phyloP scores from a whole-genome alignment of 345 rosid species.

The Adansonia digitata region DNA sequence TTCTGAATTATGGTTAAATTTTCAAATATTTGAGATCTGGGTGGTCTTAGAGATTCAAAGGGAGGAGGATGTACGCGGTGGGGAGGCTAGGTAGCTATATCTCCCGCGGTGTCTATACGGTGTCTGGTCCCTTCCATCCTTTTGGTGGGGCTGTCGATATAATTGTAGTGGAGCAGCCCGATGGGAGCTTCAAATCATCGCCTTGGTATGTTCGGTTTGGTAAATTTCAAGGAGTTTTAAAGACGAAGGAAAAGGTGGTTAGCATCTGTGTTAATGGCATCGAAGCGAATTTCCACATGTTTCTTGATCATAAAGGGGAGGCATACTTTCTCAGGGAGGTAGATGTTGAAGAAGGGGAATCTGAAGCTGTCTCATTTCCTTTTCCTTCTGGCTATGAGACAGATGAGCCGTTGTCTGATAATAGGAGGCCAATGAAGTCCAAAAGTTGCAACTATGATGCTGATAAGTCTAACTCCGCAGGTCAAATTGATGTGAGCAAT shows the following conservation, averaged over 20 bases:
- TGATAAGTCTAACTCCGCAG: constrained; percentile 16
- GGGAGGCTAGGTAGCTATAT: constrained; percentile 85
- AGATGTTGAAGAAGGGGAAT: constrained; percentile 47
- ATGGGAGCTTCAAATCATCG: constrained; percentile 87
- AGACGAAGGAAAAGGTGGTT: constrained; percentile 60
- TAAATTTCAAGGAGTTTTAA: constrained; percentile 94
- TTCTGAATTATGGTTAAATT: constrained; percentile 16
- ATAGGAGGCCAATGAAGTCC: constrained; percentile 42
- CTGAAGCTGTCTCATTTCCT: constrained; percentile 39
- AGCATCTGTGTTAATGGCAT: constrained; percentile 60
- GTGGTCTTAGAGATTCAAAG: constrained; percentile 16
- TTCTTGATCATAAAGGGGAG: constrained; percentile 81
- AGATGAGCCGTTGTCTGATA: constrained; percentile 28
- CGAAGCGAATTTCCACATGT: constrained; percentile 70
- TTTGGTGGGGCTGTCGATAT: constrained; percentile 99
- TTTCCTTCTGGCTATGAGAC: constrained; percentile 57
- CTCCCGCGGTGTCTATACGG: constrained; percentile 74
- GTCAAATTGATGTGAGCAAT: constrained; percentile 24
- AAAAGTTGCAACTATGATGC: constrained; percentile 46
- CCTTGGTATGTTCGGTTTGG: constrained; percentile 98
- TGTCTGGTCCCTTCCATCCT: constrained; percentile 86
- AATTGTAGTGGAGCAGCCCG: constrained; percentile 88
- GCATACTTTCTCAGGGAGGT: constrained; percentile 72
- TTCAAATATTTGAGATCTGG: constrained; percentile 22
- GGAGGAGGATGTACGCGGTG: constrained; percentile 58